phyloP scores from a whole-genome alignment of 768 basidiomycete species.

The Tricholoma sp. region DNA sequence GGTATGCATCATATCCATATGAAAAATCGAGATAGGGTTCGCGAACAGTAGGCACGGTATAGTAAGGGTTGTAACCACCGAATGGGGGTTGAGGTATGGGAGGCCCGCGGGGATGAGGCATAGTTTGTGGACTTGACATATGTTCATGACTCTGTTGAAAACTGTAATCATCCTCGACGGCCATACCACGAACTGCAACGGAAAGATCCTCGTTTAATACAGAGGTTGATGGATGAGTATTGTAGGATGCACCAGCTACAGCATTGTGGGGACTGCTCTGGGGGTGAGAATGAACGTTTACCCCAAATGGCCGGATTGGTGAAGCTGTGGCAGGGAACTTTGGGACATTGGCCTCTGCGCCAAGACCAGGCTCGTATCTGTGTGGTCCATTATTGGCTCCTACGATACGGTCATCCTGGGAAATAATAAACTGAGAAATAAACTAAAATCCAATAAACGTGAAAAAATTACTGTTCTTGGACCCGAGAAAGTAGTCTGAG shows the following conservation, averaged over 20 bases:
- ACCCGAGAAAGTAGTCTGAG: constrained; percentile 33
- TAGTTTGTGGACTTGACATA: constrained; percentile 20
- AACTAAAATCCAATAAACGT: background rate
- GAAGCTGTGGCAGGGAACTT: constrained; percentile 40
- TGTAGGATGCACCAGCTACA: constrained; percentile 7
- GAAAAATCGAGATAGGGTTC: constrained; percentile 52
- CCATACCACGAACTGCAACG: constrained; percentile 48
- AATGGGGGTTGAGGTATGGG: constrained; percentile 44
- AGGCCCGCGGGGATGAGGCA: constrained; percentile 33
- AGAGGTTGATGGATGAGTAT: constrained; percentile 27
- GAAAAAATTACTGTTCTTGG: constrained; percentile 34
- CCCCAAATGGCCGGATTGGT: constrained; percentile 35
- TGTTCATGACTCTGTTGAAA: constrained; percentile 10
- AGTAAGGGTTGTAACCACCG: constrained; percentile 52
- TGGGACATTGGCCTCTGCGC: constrained; percentile 32
- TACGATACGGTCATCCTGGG: constrained; percentile 42
- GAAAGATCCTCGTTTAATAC: constrained; percentile 51
- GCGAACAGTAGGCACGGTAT: constrained; percentile 42
- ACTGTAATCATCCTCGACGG: constrained; percentile 22
- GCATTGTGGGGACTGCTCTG: constrained; percentile 3
- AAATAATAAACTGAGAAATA: constrained; percentile 16
- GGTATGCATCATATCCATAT: constrained; percentile 45
- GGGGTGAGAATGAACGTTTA: constrained; percentile 21
- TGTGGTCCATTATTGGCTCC: constrained; percentile 44
- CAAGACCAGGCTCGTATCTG: constrained; percentile 42